Percentiles rank a stretch among this genome's conserved stretches.
Conservation (phyloP, 202 grass and related monocot genomes). For the Schoenoplectus tabernaemontani region DNA sequence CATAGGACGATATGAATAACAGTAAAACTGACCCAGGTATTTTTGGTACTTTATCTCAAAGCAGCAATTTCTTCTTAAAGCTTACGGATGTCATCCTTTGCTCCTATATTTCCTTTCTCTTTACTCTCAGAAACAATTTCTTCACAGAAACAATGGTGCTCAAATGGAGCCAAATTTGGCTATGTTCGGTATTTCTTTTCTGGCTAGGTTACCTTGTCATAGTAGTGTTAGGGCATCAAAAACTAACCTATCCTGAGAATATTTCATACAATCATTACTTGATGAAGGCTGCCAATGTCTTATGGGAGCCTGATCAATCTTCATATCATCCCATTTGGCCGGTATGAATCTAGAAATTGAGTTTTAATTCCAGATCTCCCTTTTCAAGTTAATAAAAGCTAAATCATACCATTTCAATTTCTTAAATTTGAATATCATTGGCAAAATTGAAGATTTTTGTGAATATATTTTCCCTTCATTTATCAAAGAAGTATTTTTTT, state of each 20-base stretch:
- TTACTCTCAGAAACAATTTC: not conserved
- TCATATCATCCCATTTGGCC: constrained; percentile 75
- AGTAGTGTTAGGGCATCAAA: not conserved
- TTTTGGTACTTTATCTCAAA: constrained; percentile 3
- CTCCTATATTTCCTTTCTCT: not conserved
- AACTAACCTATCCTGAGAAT: constrained; percentile 5
- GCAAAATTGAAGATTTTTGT: not conserved
- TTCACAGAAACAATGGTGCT: not conserved
- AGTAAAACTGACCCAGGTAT: not conserved
- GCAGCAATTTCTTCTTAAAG: not conserved
- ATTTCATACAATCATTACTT: constrained; percentile 27
- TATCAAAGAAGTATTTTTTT: not conserved
- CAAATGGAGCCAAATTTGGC: not conserved
- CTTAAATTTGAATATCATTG: constrained; percentile 4
- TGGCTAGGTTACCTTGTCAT: not conserved
- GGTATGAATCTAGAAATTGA: constrained; percentile 34
- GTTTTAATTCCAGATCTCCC: constrained; percentile 5
- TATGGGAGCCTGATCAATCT: constrained; percentile 33
- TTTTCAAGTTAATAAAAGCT: not conserved
- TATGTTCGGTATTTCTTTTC: constrained; percentile 2
- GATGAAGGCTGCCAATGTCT: constrained; percentile 30
- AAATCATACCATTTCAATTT: not conserved
- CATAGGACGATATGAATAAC: too few relatives aligned
- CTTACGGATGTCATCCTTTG: not conserved
- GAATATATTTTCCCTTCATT: constrained; percentile 1